phyloP scores from a whole-genome alignment of 345 rosid genomes.

The Clausena lansium region DNA sequence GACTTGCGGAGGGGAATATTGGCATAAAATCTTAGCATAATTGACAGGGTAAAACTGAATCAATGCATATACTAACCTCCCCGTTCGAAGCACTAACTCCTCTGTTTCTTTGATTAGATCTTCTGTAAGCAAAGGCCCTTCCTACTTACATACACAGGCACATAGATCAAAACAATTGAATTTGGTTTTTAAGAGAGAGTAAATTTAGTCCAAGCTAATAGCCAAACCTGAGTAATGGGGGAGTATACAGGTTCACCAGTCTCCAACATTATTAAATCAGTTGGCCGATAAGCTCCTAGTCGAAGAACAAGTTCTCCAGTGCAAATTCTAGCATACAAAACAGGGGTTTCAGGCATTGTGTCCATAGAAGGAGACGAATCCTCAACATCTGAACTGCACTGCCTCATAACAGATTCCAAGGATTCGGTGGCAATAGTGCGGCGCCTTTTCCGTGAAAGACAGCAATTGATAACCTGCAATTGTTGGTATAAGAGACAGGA shows the following conservation, averaged over 20 bases:
- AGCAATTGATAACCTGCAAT: constrained; percentile 89
- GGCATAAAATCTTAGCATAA: not conserved
- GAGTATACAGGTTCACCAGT: constrained; percentile 87
- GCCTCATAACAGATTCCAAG: constrained; percentile 63
- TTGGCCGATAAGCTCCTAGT: constrained; percentile 52
- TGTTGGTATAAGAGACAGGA: constrained; percentile 83
- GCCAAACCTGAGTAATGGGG: constrained; percentile 80
- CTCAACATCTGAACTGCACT: constrained; percentile 43
- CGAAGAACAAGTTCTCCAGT: constrained; percentile 77
- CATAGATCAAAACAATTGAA: constrained; percentile 15
- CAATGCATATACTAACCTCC: constrained; percentile 59
- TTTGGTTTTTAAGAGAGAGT: not conserved
- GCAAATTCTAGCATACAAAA: constrained; percentile 57
- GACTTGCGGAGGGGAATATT: not conserved
- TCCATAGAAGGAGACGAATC: constrained; percentile 33
- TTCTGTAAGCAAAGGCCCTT: constrained; percentile 91
- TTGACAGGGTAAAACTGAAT: not conserved
- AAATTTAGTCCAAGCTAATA: constrained; percentile 21
- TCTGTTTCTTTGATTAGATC: constrained; percentile 96
- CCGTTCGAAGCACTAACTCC: constrained; percentile 91
- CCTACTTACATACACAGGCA: constrained; percentile 47
- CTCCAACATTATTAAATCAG: constrained; percentile 79
- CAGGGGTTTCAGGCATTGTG: constrained; percentile 30
- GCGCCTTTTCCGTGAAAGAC: constrained; percentile 77
- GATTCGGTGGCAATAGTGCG: constrained; percentile 56